Percentiles rank a stretch among this genome's conserved stretches.
Evolutionary conservation across 768 basidiomycete species (phyloP).

Genomic region (Filobasidium floriforme): DNA sequence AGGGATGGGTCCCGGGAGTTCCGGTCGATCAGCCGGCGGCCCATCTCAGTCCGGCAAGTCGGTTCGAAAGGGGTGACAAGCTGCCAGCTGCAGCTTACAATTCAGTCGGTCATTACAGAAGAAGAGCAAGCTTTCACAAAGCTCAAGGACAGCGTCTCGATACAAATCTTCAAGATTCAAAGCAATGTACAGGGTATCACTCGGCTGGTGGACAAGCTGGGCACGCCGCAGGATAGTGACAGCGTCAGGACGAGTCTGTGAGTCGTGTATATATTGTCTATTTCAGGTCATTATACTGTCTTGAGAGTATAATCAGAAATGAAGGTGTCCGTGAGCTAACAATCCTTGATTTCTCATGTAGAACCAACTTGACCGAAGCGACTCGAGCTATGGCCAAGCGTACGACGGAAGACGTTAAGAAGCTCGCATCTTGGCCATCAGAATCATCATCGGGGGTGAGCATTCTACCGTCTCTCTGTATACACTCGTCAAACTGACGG

Average conservation of each 20-base stretch:
- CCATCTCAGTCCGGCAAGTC: conserved; percentile 26
- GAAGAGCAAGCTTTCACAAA: conserved; percentile 67
- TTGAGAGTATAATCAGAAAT: too few relatives aligned
- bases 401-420: conserved; percentile 87
- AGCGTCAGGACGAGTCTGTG: conserved; percentile 75
- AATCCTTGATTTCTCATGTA: conserved; percentile 37
- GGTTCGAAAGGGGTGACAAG: too few relatives aligned
- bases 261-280: conserved; percentile 40
- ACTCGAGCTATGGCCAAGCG: conserved; percentile 93
- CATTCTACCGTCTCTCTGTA: conserved; percentile 4
- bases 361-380: conserved; percentile 87
- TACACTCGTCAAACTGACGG: too few relatives aligned
- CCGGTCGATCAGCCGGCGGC: conserved; percentile 25
- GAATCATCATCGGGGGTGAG: conserved; percentile 43
- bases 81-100: background rate
- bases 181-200: conserved; percentile 92
- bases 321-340: too few relatives aligned
- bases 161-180: conserved; percentile 98
- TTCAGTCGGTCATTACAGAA: conserved; percentile 24
- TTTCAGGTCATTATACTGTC: background rate
- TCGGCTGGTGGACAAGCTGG: conserved; percentile 93
- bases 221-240: conserved; percentile 71
- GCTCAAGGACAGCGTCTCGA: conserved; percentile 50
- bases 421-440: conserved; percentile 56
- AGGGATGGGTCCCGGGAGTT: conserved; percentile 35